Base-by-base conservation (phyloP, 495 filamentous ascomycete species). In the Xylaria cubensis region DNA sequence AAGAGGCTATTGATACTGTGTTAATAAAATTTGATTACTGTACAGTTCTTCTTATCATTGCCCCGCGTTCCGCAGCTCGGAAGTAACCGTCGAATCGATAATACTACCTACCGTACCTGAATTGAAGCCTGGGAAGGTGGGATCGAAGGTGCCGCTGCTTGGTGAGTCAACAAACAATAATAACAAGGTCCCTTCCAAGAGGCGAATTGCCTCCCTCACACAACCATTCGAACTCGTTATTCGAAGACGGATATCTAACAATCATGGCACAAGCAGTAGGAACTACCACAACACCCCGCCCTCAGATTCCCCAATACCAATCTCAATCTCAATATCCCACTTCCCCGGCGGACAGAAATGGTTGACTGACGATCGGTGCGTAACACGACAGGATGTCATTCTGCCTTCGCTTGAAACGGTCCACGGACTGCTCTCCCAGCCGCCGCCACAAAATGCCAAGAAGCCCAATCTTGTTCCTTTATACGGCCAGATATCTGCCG, bases 401-500 rank as follows among this genome's bases (percentile, higher is more conserved):
- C 67, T 81, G 42, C 79, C 79, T 32, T 77, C 79, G 15, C 73
- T 81, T 17, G 79, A 79, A 34, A 75, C 74, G 41, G 79, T 79
- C 19, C 75, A 72, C 64, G 73, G 76, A 3, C 24, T 79, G 13
- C 75, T 81, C 19, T 78, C 79, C 26, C 74, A 78, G 48, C 56
- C 73, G 4, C 63, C 61, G 9, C 17, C 69, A 44, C 74, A 50
- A 42, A 71, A 73, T 34, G 63, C 70, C 50, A 81, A 78, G 73
- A 78, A 77, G 58, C 74, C 96, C 44, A 98, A 97, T 74, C 86
- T 97, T 39, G 88, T 98, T 10, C 95, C 96, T 0, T 76, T 99
- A 56, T 95, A 91, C 79, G 90, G 93, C 48, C 91, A 94, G 51
- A 92, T 98, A 64, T 88, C 94, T 3, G 94, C 94, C 74, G 97